Conservation (phyloP, 108 stramenopile genomes). For the Conticribra guillardii region DNA sequence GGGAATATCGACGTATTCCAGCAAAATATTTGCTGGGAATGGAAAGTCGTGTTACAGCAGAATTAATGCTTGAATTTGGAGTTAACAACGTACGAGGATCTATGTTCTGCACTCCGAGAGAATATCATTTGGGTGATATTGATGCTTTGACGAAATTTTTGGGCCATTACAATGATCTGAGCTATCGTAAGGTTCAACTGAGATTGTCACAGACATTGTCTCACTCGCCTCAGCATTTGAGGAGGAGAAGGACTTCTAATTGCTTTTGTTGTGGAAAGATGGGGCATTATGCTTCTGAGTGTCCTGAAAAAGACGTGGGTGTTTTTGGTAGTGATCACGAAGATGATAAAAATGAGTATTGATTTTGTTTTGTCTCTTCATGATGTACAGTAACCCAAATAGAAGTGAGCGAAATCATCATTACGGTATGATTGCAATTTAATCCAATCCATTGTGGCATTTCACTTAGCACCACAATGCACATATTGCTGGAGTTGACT, state of each 20-base stretch:
- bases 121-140: slow-evolving; percentile 54
- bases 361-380: too few species aligned
- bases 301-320: slow-evolving; percentile 28
- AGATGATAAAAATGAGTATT: too few species aligned
- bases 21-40: slow-evolving; percentile 51
- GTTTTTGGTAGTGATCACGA: too few species aligned
- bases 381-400: too few species aligned
- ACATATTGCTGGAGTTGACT: too few species aligned
- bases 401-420: too few species aligned
- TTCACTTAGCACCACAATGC: too few species aligned
- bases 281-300: slow-evolving; percentile 40
- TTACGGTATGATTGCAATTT: too few species aligned
- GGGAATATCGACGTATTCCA: slow-evolving; percentile 59
- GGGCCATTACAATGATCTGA: slow-evolving; percentile 73
- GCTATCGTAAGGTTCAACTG: slow-evolving; percentile 44
- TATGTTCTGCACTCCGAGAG: slow-evolving; percentile 50
- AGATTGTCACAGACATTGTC: slow-evolving; percentile 30
- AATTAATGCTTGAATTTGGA: slow-evolving; percentile 60
- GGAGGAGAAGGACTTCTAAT: slow-evolving; percentile 12
- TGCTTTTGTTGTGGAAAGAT: slow-evolving; percentile 48
- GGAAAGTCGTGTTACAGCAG: slow-evolving; percentile 66
- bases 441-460: too few species aligned
- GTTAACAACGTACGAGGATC: slow-evolving; percentile 73
- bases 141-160: slow-evolving; percentile 57
- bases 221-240: not conserved